These are phyloP conservation scores for Asterionellopsis glacialis DNA, from an alignment of 108 stramenopile species.

Conservation along the genomic window DNA sequence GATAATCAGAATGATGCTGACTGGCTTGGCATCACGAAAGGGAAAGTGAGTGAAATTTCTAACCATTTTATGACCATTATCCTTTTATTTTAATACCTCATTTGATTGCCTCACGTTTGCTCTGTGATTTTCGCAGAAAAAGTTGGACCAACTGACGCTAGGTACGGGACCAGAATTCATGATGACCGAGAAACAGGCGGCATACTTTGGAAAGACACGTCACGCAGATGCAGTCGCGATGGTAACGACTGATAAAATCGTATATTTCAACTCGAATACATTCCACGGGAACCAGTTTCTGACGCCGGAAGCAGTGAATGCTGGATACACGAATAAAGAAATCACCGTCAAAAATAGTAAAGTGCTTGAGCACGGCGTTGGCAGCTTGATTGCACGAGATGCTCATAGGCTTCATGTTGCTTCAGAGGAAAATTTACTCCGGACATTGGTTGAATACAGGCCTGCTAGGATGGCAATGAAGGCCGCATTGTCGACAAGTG, in stretches of 20 bases:
- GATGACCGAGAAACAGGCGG: slow-evolving; percentile 8
- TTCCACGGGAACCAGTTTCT: slow-evolving; percentile 56
- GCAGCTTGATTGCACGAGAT: slow-evolving; percentile 27
- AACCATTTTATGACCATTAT: slow-evolving; percentile 9
- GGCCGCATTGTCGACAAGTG: slow-evolving; percentile 30
- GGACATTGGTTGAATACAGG: slow-evolving; percentile 41
- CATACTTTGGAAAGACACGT: slow-evolving; percentile 8
- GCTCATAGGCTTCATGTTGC: slow-evolving; percentile 24
- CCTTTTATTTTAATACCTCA: neutral
- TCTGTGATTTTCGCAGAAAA: neutral
- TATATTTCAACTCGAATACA: slow-evolving; percentile 75
- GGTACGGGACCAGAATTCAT: slow-evolving; percentile 9
- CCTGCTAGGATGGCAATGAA: slow-evolving; percentile 47
- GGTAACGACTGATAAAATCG: slow-evolving; percentile 12
- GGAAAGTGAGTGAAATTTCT: slow-evolving; percentile 18
- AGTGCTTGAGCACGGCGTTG: slow-evolving; percentile 35
- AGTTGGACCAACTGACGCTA: neutral
- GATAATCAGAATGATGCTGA: slow-evolving; percentile 33
- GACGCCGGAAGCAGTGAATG: slow-evolving; percentile 43
- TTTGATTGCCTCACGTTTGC: neutral
- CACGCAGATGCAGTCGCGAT: slow-evolving; percentile 3
- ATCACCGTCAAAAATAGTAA: slow-evolving; percentile 15
- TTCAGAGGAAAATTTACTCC: slow-evolving; percentile 52
- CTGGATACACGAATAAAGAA: slow-evolving; percentile 29
- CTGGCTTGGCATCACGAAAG: slow-evolving; percentile 41